phyloP scores from a whole-genome alignment of 1,284 basidiomycete genomes.

The Malassezia restricta region DNA sequence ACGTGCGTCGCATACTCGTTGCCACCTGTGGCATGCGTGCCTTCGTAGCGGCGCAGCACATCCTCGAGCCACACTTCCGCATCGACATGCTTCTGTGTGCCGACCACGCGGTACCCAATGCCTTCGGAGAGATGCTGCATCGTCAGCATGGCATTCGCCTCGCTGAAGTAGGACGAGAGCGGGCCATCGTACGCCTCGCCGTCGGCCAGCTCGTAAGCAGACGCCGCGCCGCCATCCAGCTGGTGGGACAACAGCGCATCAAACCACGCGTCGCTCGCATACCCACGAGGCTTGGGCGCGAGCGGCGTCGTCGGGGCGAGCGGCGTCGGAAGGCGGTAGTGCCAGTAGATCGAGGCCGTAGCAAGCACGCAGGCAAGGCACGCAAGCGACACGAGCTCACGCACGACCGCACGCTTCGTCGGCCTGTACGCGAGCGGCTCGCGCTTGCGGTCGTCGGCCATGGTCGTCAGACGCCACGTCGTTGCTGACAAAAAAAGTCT shows the following conservation, averaged over 20 bases:
- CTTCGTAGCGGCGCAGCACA: conserved; percentile 54
- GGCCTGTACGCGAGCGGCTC: conserved; percentile 8
- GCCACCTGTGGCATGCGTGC: conserved; percentile 27
- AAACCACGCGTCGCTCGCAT: conserved; percentile 3
- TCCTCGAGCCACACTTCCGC: conserved; percentile 72
- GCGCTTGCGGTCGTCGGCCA: not conserved
- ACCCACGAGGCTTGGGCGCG: conserved; percentile 7
- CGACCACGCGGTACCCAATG: conserved; percentile 83
- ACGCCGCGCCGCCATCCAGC: not conserved
- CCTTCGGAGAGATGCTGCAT: conserved; percentile 52
- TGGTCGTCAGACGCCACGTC: not conserved
- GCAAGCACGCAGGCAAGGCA: conserved; percentile 20
- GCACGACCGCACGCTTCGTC: not conserved
- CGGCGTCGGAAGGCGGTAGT: conserved; percentile 39
- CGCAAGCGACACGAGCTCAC: conserved; percentile 17
- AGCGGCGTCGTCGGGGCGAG: conserved; percentile 15
- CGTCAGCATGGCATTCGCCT: conserved; percentile 32
- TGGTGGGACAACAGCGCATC: not conserved
- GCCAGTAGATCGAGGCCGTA: conserved; percentile 23
- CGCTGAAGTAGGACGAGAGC: conserved; percentile 28
- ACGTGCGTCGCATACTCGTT: conserved; percentile 27
- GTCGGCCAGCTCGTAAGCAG: conserved; percentile 6
- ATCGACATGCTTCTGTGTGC: conserved; percentile 71
- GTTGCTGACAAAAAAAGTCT: not conserved
- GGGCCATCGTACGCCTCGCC: not conserved